These are phyloP conservation scores for Hygrophila difformis DNA, from an alignment of 257 asterid species.

Conservation along the genomic window DNA sequence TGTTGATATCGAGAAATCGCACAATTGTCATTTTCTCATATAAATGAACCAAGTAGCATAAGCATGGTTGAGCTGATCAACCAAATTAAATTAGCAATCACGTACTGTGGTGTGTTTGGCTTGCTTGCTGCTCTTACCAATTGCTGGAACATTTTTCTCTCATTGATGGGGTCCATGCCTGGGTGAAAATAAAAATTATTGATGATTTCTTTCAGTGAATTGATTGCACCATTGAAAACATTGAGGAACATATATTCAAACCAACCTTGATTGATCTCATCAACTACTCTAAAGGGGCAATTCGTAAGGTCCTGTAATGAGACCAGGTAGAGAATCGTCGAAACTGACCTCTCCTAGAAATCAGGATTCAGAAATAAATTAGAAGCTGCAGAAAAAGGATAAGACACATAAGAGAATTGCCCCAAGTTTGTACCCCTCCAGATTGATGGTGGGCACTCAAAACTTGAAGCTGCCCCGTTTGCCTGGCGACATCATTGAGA, in stretches of 20 bases:
- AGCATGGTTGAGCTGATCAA: slow-evolving; percentile 4
- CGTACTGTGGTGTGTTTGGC: slow-evolving; percentile 90
- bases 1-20: neutral
- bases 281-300: slow-evolving; percentile 98
- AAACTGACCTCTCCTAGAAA: slow-evolving; percentile 86
- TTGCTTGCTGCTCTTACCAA: slow-evolving; percentile 92
- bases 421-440: slow-evolving; percentile 70
- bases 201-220: slow-evolving; percentile 8
- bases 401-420: slow-evolving; percentile 14
- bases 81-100: slow-evolving; percentile 7
- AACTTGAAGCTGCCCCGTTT: slow-evolving; percentile 83
- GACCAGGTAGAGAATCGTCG: slow-evolving; percentile 92
- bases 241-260: slow-evolving; percentile 11
- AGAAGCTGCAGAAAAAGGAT: slow-evolving; percentile 20
- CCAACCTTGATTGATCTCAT: slow-evolving; percentile 97
- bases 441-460: slow-evolving; percentile 95
- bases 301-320: slow-evolving; percentile 92
- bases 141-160: slow-evolving; percentile 97
- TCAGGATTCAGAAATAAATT: slow-evolving; percentile 15
- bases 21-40: slow-evolving; percentile 2
- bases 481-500: slow-evolving; percentile 40
- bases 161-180: slow-evolving; percentile 99
- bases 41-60: neutral
- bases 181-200: slow-evolving; percentile 14
- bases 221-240: slow-evolving; percentile 10